Evolutionary conservation across 177 flowering plant genomes (phyloP).

Genomic region (Vitis hybrid): DNA sequence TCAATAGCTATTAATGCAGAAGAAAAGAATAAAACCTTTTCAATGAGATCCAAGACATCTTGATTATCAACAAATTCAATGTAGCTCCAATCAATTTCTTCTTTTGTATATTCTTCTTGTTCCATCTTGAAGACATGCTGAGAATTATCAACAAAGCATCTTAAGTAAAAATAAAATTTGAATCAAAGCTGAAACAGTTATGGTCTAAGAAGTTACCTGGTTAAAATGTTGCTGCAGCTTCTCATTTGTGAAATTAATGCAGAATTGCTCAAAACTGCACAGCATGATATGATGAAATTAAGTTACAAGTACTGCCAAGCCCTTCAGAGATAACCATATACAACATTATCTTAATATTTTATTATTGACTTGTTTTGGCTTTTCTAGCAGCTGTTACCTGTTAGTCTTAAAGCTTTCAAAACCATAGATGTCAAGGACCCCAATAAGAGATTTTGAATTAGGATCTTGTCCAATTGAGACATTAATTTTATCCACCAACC

Average conservation of each 20-base stretch:
- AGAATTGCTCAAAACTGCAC: conserved; percentile 78
- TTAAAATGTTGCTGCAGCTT: conserved; percentile 82
- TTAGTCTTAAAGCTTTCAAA: conserved; percentile 80
- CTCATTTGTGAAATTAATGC: conserved; percentile 76
- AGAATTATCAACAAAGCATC: conserved; percentile 5
- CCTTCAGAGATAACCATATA: not conserved
- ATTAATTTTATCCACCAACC: conserved; percentile 80
- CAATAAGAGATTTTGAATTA: conserved; percentile 60
- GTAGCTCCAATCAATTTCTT: conserved; percentile 78
- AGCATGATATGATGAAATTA: conserved; percentile 8
- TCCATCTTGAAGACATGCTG: conserved; percentile 87
- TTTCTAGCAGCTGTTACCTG: conserved; percentile 37
- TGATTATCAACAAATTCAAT: conserved; percentile 82
- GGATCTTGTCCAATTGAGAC: conserved; percentile 75
- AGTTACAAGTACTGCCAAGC: conserved; percentile 11
- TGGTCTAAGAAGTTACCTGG: conserved; percentile 40
- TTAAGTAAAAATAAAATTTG: not conserved
- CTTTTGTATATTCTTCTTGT: conserved; percentile 83
- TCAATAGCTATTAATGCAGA: not conserved
- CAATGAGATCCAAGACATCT: conserved; percentile 81
- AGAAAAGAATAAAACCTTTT: conserved; percentile 44
- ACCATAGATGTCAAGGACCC: conserved; percentile 82
- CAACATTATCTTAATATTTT: not conserved
- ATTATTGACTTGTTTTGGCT: not conserved
- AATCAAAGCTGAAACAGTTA: not conserved